Conservation (phyloP, 2,329 filamentous ascomycete genomes). For the Scorias spongiosa region DNA sequence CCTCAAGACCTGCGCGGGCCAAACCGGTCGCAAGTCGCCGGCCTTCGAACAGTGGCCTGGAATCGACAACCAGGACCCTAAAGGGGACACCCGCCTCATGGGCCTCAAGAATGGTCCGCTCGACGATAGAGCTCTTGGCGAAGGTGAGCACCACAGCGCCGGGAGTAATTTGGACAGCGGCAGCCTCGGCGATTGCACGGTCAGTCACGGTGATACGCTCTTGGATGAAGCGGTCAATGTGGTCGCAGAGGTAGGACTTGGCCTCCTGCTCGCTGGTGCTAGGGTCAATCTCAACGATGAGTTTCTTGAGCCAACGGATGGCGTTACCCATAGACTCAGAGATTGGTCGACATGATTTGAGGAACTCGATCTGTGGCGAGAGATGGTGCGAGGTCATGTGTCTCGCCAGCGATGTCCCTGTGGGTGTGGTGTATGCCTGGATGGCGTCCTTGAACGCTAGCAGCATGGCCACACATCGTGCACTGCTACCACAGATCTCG, state of each 20-base stretch:
- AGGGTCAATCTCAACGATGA: conserved; percentile 80
- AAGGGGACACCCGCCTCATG: conserved; percentile 57
- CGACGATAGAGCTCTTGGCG: conserved; percentile 72
- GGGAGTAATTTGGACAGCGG: conserved; percentile 58
- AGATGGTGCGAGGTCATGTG: conserved; percentile 85
- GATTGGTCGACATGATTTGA: conserved; percentile 86
- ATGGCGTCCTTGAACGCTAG: conserved; percentile 89
- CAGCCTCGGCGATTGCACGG: conserved; percentile 66
- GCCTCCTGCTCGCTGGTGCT: conserved; percentile 68
- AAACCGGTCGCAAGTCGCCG: conserved; percentile 58
- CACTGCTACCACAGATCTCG: conserved; percentile 75
- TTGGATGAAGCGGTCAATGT: conserved; percentile 78
- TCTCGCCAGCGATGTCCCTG: conserved; percentile 68
- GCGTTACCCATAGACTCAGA: conserved; percentile 96
- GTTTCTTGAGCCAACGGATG: conserved; percentile 84
- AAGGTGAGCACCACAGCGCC: conserved; percentile 78
- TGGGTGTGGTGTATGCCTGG: conserved; percentile 77
- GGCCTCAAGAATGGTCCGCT: conserved; percentile 64
- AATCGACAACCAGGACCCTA: conserved; percentile 72
- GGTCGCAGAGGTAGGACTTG: conserved; percentile 60
- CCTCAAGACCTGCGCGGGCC: conserved; percentile 52
- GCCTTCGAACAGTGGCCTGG: conserved; percentile 54
- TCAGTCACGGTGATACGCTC: conserved; percentile 82
- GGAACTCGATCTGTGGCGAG: conserved; percentile 87
- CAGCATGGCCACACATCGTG: conserved; percentile 73